A percentile compares a stretch with the other conserved stretches of the same genome.
Evolutionary conservation across 2,329 filamentous ascomycete species (phyloP).

Genomic region (Alternaria brassicae): DNA sequence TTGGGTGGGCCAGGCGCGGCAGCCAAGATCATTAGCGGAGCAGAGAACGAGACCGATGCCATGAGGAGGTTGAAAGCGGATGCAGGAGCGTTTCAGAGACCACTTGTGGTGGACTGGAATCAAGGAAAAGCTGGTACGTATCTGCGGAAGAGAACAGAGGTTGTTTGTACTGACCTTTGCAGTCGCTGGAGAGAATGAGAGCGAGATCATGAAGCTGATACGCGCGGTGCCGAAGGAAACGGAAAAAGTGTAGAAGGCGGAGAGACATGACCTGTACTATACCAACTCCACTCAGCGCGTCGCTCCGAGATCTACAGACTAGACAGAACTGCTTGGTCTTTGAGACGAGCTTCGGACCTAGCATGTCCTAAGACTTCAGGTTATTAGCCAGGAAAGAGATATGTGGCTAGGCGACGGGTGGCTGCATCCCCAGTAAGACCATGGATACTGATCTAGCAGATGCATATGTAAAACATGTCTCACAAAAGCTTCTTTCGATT

Average conservation of each 20-base stretch:
- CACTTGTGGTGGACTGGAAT: conserved; percentile 94
- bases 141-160: not conserved
- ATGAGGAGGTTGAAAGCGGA: conserved; percentile 78
- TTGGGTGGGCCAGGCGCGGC: conserved; percentile 66
- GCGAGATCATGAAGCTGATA: conserved; percentile 85
- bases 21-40: conserved; percentile 74
- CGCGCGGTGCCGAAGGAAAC: conserved; percentile 61
- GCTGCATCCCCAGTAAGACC: conserved; percentile 18
- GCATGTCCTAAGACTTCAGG: not conserved
- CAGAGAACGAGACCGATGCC: conserved; percentile 76
- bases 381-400: conserved; percentile 3
- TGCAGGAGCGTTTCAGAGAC: conserved; percentile 72
- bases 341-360: not conserved
- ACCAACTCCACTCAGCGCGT: conserved; percentile 3
- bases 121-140: conserved; percentile 76
- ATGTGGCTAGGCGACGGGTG: conserved; percentile 22
- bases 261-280: conserved; percentile 11
- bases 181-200: conserved; percentile 79
- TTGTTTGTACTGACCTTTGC: conserved; percentile 16
- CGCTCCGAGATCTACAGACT: not conserved
- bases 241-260: conserved; percentile 24
- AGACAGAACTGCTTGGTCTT: not conserved
- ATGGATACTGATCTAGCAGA: not conserved
- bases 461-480: conserved; percentile 20
- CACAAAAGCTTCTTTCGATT: not conserved